phyloP scores from a whole-genome alignment of 129 eudicot species.

The Escallonia rubra region DNA sequence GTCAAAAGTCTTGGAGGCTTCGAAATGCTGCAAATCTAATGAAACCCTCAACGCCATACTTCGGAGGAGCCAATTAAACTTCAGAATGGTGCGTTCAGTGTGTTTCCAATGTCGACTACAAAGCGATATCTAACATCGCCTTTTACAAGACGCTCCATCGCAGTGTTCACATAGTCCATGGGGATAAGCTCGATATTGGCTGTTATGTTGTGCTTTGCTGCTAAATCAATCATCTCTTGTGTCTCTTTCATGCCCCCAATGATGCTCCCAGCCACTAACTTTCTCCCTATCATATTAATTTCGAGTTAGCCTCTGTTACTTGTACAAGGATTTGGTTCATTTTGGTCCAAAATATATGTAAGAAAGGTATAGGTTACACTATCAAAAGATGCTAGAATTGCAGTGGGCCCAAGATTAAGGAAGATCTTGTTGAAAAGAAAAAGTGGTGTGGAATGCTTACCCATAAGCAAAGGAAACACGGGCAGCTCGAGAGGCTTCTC shows the following conservation, averaged over 20 bases:
- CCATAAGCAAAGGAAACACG: slow-evolving; percentile 13
- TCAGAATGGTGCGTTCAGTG: background rate
- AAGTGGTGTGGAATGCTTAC: background rate
- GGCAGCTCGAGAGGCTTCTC: slow-evolving; percentile 21
- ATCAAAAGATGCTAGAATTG: background rate
- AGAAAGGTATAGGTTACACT: background rate
- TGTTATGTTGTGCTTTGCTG: slow-evolving; percentile 7
- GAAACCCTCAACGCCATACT: too few relatives aligned
- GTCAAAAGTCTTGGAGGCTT: too few relatives aligned
- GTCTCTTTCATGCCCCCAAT: slow-evolving; percentile 19
- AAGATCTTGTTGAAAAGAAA: too few relatives aligned
- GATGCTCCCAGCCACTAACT: slow-evolving; percentile 11
- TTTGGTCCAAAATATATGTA: background rate
- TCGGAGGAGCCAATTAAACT: too few relatives aligned
- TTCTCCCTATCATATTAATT: slow-evolving; percentile 6
- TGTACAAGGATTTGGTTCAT: background rate
- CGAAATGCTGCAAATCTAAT: too few relatives aligned
- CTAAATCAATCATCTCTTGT: slow-evolving; percentile 28
- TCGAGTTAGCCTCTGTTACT: background rate
- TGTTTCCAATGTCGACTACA: slow-evolving; percentile 13
- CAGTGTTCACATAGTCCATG: slow-evolving; percentile 17
- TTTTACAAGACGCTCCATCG: slow-evolving; percentile 20
- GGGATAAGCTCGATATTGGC: slow-evolving; percentile 21
- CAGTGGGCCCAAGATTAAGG: background rate
- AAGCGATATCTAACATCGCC: slow-evolving; percentile 22